These are phyloP conservation scores for Tulasnella sp. DNA, from an alignment of 768 basidiomycete genomes.

Conservation along the genomic window DNA sequence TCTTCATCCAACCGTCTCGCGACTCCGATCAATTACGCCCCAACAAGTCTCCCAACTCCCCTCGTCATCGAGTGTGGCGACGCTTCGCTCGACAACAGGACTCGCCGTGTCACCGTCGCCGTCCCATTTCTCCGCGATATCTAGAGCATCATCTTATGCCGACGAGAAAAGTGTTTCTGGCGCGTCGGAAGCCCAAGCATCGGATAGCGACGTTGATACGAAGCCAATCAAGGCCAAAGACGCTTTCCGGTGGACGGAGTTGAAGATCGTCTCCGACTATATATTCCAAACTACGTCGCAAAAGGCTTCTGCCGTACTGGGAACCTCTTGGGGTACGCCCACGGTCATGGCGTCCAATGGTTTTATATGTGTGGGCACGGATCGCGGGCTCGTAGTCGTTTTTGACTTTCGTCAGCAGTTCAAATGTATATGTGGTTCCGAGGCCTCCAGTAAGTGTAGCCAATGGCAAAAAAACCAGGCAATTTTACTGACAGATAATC, in stretches of 20 bases:
- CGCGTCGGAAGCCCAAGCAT: slow-evolving; percentile 32
- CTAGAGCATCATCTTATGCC: slow-evolving; percentile 62
- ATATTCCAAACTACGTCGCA: slow-evolving; percentile 51
- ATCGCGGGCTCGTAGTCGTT: slow-evolving; percentile 68
- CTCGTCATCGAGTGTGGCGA: slow-evolving; percentile 44
- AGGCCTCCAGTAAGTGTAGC: slow-evolving; percentile 50
- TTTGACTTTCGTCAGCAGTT: slow-evolving; percentile 89
- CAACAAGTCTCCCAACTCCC: slow-evolving; percentile 36
- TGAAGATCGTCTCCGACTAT: slow-evolving; percentile 56
- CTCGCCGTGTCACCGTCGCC: slow-evolving; percentile 51
- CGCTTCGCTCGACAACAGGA: slow-evolving; percentile 43
- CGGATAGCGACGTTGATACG: slow-evolving; percentile 26
- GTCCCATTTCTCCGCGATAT: slow-evolving; percentile 67
- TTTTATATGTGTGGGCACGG: slow-evolving; percentile 83
- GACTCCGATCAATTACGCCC: slow-evolving; percentile 49
- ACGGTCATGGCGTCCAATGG: slow-evolving; percentile 83
- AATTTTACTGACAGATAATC: slow-evolving; percentile 23
- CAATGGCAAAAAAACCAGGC: slow-evolving; percentile 5
- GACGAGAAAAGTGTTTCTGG: slow-evolving; percentile 39
- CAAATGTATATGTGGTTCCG: slow-evolving; percentile 71
- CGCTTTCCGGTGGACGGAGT: slow-evolving; percentile 71
- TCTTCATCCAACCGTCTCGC: slow-evolving; percentile 42
- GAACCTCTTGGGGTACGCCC: slow-evolving; percentile 60
- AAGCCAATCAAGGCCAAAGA: slow-evolving; percentile 42
- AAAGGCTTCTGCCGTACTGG: slow-evolving; percentile 62